Conservation (phyloP, 2,329 filamentous ascomycete species). For the Colletotrichum aenigma region DNA sequence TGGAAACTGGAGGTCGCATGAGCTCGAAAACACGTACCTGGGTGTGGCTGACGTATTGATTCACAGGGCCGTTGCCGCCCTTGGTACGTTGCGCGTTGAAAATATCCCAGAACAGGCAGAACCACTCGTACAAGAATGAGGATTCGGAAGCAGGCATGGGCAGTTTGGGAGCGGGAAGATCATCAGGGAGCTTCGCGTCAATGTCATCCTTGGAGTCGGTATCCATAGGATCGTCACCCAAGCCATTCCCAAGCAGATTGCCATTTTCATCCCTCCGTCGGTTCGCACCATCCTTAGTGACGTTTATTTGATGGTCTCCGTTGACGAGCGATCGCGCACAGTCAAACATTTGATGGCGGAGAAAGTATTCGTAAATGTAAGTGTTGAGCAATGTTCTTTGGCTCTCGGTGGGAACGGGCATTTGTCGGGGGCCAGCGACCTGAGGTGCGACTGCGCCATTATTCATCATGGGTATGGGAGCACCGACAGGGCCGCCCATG, state of each 20-base stretch:
- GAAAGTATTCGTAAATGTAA: slow-evolving; percentile 90
- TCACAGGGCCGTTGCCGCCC: slow-evolving; percentile 65
- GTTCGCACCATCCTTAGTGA: slow-evolving; percentile 72
- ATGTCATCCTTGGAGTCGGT: slow-evolving; percentile 82
- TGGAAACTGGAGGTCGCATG: slow-evolving; percentile 24
- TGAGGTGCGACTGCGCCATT: slow-evolving; percentile 48
- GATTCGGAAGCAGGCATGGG: slow-evolving; percentile 69
- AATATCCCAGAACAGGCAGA: slow-evolving; percentile 96
- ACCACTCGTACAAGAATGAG: slow-evolving; percentile 97
- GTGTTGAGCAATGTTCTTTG: slow-evolving; percentile 73
- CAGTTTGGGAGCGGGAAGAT: slow-evolving; percentile 77
- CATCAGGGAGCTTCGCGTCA: slow-evolving; percentile 75
- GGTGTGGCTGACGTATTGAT: slow-evolving; percentile 80
- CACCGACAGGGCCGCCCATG: slow-evolving; percentile 71
- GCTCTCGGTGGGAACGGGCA: slow-evolving; percentile 33
- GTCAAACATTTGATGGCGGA: slow-evolving; percentile 84
- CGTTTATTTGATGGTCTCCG: slow-evolving; percentile 69
- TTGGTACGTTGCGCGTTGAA: slow-evolving; percentile 81
- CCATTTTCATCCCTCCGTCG: slow-evolving; percentile 71
- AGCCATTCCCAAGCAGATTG: slow-evolving; percentile 69
- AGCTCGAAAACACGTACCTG: slow-evolving; percentile 63
- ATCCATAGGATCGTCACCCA: slow-evolving; percentile 78
- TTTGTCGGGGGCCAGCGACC: slow-evolving; percentile 26
- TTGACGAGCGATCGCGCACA: slow-evolving; percentile 77
- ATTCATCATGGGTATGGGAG: slow-evolving; percentile 71